Evolutionary conservation across 345 rosid species (phyloP), one percentile per base, ranked within the genome.

Genomic region (Ceriops tagal): DNA sequence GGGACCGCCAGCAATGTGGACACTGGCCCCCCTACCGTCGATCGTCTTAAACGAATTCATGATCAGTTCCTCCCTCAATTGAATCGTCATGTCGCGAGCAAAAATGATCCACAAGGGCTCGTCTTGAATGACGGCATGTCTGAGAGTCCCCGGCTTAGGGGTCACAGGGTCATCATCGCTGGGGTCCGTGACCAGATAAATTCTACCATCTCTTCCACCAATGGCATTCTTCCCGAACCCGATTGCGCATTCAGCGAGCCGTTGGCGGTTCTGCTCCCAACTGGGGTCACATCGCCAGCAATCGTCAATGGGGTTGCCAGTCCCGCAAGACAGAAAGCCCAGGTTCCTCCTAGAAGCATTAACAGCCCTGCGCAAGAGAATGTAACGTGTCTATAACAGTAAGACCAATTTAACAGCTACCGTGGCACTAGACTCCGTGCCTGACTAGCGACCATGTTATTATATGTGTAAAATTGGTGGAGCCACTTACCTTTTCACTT

Each of bases 81-180:
- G 60, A 20, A 75, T 75, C 0, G 75, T 70, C 79, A 75, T 75
- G 67, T 75, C 79, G 0, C 79, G 67, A 46, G 56, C 63, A 6
- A 75, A 75, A 22, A 70, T 75, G 35, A 75, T 75, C 79, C 79
- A 75, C 60, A 75, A 66, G 21, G 79, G 79, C 71, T 75, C 79
- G 3, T 75, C 79, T 53, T 75, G 79, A 30, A 71, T 75, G 27
- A 75, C 79, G 6, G 75, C 79, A 19, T 75, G 37, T 13, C 79
- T 22, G 6, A 75, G 67, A 46, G 79, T 75, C 59, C 79, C 79
- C 0, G 75, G 79, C 64, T 61, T 75, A 2, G 79, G 79, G 52
- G 53, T 75, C 62, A 75, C 79, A 0, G 75, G 58, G 22, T 75
- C 79, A 39, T 75, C 53, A 20, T 66, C 60, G 1, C 75, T 32